Evolutionary conservation across 2,329 filamentous ascomycete species (phyloP), one percentile per base, ranked within the genome.

Genomic region (Aureobasidium mangrovei): DNA sequence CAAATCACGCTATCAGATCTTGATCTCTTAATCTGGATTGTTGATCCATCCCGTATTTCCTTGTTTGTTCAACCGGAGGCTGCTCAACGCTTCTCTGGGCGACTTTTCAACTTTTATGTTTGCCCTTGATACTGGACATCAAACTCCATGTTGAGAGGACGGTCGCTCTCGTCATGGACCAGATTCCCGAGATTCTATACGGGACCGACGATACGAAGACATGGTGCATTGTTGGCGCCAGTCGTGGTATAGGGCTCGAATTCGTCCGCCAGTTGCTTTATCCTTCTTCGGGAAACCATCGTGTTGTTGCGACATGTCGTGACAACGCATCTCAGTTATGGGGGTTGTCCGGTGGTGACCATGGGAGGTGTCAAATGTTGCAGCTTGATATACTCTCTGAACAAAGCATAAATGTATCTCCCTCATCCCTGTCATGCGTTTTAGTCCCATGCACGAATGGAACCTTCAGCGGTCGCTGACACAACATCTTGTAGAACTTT

Each of bases 321-420:
- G 71, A 74, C 57, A 62, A 68, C 64, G 70, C 69, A 40, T 70
- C 69, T 35, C 66, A 60, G 12, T 62, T 73, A 56, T 73, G 71
- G 71, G 58, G 67, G 60, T 59, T 72, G 62, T 62, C 72, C 59
- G 65, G 73, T 54, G 64, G 65, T 43, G 71, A 68, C 62, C 75
- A 67, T 70, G 74, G 73, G 54, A 68, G 63, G 48, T 78, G 74
- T 61, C 63, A 72, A 60, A 71, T 73, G 64, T 67, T 76, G 55
- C 68, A 73, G 51, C 80, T 77, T 64, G 78, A 81, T 65, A 72
- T 81, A n/a, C 65, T 74, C 18, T 70, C 69, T 33, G 76, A 79
- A 57, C 64, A 68, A 29, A 80, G 76, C 63, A 79, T 82, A 36
- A 65, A 66, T 54, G 72, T 74, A 64, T 64, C 56, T 54, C 12